phyloP scores from a whole-genome alignment of 495 filamentous ascomycete species.

The Corynascus novoguineensis region DNA sequence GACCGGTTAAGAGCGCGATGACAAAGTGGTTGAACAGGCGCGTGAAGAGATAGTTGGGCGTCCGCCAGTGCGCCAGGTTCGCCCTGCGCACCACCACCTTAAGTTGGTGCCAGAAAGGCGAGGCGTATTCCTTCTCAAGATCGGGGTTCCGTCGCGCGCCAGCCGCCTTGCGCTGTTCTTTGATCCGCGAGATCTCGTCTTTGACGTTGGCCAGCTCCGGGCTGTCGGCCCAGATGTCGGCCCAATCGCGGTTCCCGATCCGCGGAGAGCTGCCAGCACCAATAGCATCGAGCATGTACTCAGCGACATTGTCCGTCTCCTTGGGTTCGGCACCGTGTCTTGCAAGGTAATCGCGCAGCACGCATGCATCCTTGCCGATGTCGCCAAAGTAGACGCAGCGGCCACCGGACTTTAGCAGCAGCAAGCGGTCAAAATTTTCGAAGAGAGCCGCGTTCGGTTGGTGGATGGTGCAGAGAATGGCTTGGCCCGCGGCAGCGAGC shows the following conservation, averaged over 20 bases:
- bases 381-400: constrained; percentile 70
- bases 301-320: constrained; percentile 67
- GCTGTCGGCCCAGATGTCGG: constrained; percentile 67
- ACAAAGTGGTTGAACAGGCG: constrained; percentile 70
- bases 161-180: constrained; percentile 47
- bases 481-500: constrained; percentile 74
- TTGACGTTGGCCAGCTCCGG: constrained; percentile 65
- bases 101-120: constrained; percentile 66
- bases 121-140: constrained; percentile 65
- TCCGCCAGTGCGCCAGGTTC: constrained; percentile 66
- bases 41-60: constrained; percentile 71
- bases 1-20: constrained; percentile 67
- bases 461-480: constrained; percentile 89
- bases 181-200: constrained; percentile 61
- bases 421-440: constrained; percentile 67
- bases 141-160: constrained; percentile 37
- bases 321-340: constrained; percentile 51
- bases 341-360: constrained; percentile 44
- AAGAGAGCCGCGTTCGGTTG: constrained; percentile 85
- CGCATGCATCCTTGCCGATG: constrained; percentile 44
- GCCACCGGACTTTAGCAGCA: constrained; percentile 64
- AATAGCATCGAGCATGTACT: constrained; percentile 84
- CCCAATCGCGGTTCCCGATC: constrained; percentile 72
- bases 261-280: constrained; percentile 71
- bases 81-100: constrained; percentile 58